phyloP scores from a whole-genome alignment of 1,139 yeast genomes.

The Geotrichum citri-aurantii region DNA sequence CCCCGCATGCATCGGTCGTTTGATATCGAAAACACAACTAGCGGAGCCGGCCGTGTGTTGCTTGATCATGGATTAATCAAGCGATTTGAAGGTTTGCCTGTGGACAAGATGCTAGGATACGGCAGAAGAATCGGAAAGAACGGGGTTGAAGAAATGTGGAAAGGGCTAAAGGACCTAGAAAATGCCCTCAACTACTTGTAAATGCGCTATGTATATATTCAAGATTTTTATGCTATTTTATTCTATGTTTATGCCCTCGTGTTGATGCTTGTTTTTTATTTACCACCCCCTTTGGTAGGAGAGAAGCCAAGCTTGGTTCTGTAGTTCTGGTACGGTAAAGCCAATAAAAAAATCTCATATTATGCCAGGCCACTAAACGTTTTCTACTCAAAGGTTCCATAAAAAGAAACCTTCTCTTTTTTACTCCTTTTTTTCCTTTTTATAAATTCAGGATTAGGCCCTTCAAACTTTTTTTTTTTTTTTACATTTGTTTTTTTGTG shows the following conservation, averaged over 20 bases:
- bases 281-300: background rate
- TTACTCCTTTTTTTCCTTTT: background rate
- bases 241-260: background rate
- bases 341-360: background rate
- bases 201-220: background rate
- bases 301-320: background rate
- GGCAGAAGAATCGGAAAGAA: conserved; percentile 34
- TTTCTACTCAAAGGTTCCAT: background rate
- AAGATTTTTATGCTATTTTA: background rate
- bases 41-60: conserved; percentile 21
- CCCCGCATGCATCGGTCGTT: conserved; percentile 44
- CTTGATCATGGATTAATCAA: conserved; percentile 29
- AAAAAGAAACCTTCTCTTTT: background rate
- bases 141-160: conserved; percentile 30
- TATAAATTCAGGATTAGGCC: background rate
- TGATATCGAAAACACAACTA: conserved; percentile 17
- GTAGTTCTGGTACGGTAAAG: background rate
- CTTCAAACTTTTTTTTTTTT: background rate
- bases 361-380: background rate
- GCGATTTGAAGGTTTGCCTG: conserved; percentile 25
- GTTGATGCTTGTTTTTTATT: background rate
- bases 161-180: conserved; percentile 8
- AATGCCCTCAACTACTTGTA: background rate
- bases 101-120: conserved; percentile 28
- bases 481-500: background rate